Evolutionary conservation across 1,284 basidiomycete species (phyloP).

Genomic region (Sparassis latifolia): DNA sequence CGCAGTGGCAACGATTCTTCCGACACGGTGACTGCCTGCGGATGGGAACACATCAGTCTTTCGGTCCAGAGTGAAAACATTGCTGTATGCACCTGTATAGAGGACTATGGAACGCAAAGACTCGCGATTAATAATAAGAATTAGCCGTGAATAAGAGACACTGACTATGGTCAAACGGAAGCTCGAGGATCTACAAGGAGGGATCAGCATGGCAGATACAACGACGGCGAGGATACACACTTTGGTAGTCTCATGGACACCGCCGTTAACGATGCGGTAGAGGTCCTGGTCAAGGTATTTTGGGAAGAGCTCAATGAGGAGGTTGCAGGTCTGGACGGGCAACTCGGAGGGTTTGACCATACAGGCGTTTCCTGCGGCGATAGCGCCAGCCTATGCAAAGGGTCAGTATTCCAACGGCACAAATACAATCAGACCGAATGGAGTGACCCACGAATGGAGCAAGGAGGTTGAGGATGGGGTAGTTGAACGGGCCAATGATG

Average conservation of each 20-base stretch:
- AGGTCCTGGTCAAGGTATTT: constrained; percentile 79
- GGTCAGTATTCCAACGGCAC: not conserved
- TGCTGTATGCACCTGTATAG: constrained; percentile 39
- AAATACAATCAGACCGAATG: not conserved
- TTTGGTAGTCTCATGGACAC: constrained; percentile 67
- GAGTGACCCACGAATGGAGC: constrained; percentile 43
- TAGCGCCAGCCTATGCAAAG: constrained; percentile 53
- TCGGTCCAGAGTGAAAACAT: not conserved
- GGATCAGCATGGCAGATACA: not conserved
- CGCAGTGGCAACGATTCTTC: constrained; percentile 71
- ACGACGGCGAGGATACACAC: constrained; percentile 22
- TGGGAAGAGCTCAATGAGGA: constrained; percentile 70
- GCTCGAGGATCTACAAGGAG: constrained; percentile 53
- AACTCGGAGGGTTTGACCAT: constrained; percentile 81
- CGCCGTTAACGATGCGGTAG: constrained; percentile 73
- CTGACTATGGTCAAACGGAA: constrained; percentile 85
- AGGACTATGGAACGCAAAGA: constrained; percentile 35
- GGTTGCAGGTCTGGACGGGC: constrained; percentile 55
- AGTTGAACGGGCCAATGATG: constrained; percentile 63
- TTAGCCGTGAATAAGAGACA: constrained; percentile 8
- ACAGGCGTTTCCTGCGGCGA: constrained; percentile 75
- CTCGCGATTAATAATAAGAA: not conserved
- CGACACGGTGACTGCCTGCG: constrained; percentile 70
- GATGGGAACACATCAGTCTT: not conserved
- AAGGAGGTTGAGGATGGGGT: constrained; percentile 43